Evolutionary conservation across 176 grass and related monocot species (phyloP), one percentile per base, ranked within the genome.

Genomic region (Cenchrus purpureus): DNA sequence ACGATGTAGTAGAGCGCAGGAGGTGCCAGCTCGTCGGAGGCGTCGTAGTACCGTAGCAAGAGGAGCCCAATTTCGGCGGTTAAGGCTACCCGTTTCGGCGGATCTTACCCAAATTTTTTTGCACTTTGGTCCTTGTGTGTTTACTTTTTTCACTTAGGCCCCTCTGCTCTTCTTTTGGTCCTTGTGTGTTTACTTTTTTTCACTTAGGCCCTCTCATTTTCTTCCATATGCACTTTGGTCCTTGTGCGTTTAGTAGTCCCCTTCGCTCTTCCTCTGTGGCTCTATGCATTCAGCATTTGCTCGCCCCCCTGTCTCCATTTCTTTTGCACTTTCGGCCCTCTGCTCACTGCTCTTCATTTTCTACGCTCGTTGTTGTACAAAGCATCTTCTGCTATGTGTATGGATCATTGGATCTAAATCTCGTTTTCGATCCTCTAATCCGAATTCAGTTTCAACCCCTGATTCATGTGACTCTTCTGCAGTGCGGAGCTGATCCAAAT

Each of bases 401-500:
- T 25, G 25, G 25, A 25, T 25, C 25, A 25, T 25, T 10, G 11
- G 12, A 37, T 67, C 1, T 37, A 15, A 65, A 59, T n/a, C 8
- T 14, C 12, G 0, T 13, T 32, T 65, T 32, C 12, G 32, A 15
- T 12, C 10, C 9, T 10, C 9, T 1, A 14, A 15, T 16, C 14
- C 3, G 17, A 74, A 34, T 46, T 17, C 13, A 15, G 52, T 42
- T 6, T 34, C 59, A 34, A 60, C 17, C 5, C 2, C 59, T 84
- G 65, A 84, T 31, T 68, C 59, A 1, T 46, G 2, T 40, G 48
- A 19, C 77, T 88, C 29, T 32, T 1, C 32, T 79, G 50, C 85
- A 99, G 97, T 91, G 97, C 44, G 97, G 94, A 61, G 90, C 61
- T 78, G 97, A 99, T 76, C 84, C 91, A 58, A 94, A 99, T 68